phyloP scores from a whole-genome alignment of 345 rosid genomes.

The Chamaenerion angustifolium region DNA sequence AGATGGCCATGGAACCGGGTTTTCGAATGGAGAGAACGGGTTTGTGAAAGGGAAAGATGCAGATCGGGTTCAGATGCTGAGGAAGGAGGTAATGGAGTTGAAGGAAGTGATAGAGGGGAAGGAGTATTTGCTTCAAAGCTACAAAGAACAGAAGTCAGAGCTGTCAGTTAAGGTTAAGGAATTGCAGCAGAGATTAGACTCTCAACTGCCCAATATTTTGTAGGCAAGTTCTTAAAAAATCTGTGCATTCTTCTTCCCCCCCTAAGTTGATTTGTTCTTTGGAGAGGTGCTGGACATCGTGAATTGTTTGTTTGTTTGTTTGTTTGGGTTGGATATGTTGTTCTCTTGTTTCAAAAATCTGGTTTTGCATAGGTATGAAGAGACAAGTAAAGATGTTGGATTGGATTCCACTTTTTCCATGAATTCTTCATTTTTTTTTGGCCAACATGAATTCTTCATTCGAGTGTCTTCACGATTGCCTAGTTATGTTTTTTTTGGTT shows the following conservation, averaged over 20 bases:
- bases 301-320: no score
- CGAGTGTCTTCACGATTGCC: no score
- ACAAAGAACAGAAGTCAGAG: slow-evolving; percentile 81
- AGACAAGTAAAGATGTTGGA: no score
- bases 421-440: no score
- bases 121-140: slow-evolving; percentile 61
- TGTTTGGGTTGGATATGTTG: no score
- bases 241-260: slow-evolving; percentile 6
- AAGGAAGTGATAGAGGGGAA: slow-evolving; percentile 90
- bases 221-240: slow-evolving; percentile 23
- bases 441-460: no score
- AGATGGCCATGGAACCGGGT: slow-evolving; percentile 36
- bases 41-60: slow-evolving; percentile 3
- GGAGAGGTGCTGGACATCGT: no score
- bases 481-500: no score
- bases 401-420: no score
- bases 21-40: slow-evolving; percentile 13
- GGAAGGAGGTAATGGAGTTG: slow-evolving; percentile 65
- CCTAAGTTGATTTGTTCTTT: no score
- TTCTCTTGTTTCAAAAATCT: no score
- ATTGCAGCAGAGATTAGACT: slow-evolving; percentile 75
- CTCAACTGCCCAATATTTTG: slow-evolving; percentile 80
- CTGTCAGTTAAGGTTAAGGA: slow-evolving; percentile 65
- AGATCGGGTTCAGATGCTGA: slow-evolving; percentile 62
- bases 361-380: no score